Evolutionary conservation across 306 rosid genomes (phyloP).

Genomic region (Castanospermum australe): DNA sequence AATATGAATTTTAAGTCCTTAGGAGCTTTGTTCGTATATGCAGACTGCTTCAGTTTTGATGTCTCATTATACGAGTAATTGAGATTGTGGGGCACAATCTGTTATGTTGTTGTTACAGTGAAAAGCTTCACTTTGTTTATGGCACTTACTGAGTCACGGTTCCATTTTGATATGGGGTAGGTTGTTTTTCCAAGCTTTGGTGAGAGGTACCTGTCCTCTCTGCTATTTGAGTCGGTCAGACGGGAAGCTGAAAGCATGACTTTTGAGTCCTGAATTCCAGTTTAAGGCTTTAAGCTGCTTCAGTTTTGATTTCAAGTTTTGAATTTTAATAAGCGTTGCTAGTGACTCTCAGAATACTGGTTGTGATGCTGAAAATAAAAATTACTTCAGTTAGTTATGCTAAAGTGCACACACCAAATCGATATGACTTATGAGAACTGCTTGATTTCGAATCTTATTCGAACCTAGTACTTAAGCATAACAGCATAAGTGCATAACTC

Average conservation of each 20-base stretch:
- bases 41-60: background rate
- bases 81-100: background rate
- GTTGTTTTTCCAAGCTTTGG: slow-evolving; percentile 84
- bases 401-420: too few relatives aligned
- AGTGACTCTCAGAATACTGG: background rate
- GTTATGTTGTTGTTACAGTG: background rate
- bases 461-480: too few relatives aligned
- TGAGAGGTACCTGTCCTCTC: slow-evolving; percentile 79
- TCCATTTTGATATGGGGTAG: slow-evolving; percentile 40
- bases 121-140: background rate
- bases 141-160: background rate
- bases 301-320: background rate
- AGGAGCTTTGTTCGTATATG: background rate
- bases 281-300: slow-evolving; percentile 7
- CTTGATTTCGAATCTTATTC: too few relatives aligned
- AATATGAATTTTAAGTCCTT: background rate
- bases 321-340: background rate
- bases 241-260: slow-evolving; percentile 70
- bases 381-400: background rate
- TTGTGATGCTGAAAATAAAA: slow-evolving; percentile 21
- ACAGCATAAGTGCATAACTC: too few relatives aligned
- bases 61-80: background rate
- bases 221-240: slow-evolving; percentile 68
- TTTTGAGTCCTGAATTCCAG: slow-evolving; percentile 49
- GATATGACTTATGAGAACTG: too few relatives aligned